Conservation (phyloP, 78 protist genomes). For the Chrysochromulina parva region DNA sequence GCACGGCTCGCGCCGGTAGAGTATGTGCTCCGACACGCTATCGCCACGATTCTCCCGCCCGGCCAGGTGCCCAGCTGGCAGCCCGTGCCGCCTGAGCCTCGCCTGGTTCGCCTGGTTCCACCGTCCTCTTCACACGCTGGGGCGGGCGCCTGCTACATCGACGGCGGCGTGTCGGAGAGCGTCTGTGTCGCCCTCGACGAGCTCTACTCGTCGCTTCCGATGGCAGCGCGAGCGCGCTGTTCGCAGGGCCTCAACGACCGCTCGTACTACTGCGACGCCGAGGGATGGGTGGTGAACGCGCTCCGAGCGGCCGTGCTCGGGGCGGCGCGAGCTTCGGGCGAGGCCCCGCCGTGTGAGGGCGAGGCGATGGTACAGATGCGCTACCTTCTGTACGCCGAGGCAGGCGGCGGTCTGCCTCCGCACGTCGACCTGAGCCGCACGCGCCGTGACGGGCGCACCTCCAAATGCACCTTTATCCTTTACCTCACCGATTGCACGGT, state of each 20-base stretch:
- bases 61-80: background rate
- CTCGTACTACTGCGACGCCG: background rate
- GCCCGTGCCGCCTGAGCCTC: background rate
- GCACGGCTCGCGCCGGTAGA: background rate
- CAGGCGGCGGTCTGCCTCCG: slow-evolving; percentile 26
- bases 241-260: background rate
- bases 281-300: slow-evolving; percentile 1
- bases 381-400: background rate
- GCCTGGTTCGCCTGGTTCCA: background rate
- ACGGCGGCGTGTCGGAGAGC: background rate
- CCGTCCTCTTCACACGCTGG: background rate
- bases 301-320: background rate
- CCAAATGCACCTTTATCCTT: slow-evolving; percentile 9
- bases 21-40: background rate
- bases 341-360: background rate
- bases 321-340: background rate
- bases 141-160: background rate
- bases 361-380: slow-evolving; percentile 6
- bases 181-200: background rate
- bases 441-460: background rate
- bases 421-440: background rate
- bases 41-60: background rate
- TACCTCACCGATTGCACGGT: background rate
- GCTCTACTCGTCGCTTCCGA: background rate
- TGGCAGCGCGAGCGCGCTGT: background rate